Evolutionary conservation across 179 eudicot genomes (phyloP).

Genomic region (Spergularia azorica): DNA sequence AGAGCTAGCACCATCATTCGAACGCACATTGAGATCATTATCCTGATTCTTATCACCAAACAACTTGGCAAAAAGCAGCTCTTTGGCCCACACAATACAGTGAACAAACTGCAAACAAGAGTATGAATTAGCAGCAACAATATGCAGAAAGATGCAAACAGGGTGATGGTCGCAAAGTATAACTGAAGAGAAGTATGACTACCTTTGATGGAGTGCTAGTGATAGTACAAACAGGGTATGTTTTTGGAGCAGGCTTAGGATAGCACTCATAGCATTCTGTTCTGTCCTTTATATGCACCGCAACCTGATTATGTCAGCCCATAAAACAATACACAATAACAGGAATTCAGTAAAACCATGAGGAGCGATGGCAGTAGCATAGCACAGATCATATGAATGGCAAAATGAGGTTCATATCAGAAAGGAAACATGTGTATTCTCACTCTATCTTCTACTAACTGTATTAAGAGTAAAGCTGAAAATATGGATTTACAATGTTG

Average conservation of each 20-base stretch:
- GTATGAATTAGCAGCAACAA: neutral
- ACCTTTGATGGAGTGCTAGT: conserved; percentile 99
- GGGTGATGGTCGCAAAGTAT: conserved; percentile 11
- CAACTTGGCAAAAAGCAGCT: conserved; percentile 85
- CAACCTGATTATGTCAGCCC: conserved; percentile 49
- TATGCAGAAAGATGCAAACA: neutral
- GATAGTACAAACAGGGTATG: conserved; percentile 97
- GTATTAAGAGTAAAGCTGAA: neutral
- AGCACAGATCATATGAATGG: neutral
- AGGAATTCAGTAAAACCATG: neutral
- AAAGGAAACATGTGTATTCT: neutral
- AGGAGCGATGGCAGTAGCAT: neutral
- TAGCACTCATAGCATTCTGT: conserved; percentile 95
- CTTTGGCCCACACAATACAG: conserved; percentile 99
- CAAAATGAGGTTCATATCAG: neutral
- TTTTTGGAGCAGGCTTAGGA: conserved; percentile 92
- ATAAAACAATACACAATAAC: neutral
- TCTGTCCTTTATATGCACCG: conserved; percentile 80
- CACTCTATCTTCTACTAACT: neutral
- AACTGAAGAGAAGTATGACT: neutral
- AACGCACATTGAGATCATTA: conserved; percentile 89
- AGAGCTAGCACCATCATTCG: conserved; percentile 77
- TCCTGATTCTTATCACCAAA: conserved; percentile 93
- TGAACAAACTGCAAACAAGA: conserved; percentile 80
- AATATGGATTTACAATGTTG: neutral